Conservation (phyloP, 805 yeast genomes). For the Wickerhamiella occidentalis region DNA sequence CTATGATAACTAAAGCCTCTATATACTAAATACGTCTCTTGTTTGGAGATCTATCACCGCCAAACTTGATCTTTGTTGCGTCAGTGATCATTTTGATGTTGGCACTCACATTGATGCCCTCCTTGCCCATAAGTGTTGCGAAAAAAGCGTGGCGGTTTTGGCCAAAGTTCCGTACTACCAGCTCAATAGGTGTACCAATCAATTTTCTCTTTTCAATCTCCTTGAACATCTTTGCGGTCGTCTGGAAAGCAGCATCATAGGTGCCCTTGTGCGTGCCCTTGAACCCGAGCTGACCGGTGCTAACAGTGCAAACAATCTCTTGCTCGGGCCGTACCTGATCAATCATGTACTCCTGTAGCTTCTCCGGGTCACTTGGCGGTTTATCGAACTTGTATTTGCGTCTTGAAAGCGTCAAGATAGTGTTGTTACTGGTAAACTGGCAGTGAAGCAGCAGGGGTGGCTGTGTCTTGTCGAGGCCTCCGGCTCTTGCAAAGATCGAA, state of each 20-base stretch:
- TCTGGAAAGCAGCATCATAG: slow-evolving; percentile 86
- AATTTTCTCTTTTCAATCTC: slow-evolving; percentile 51
- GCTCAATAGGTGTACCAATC: slow-evolving; percentile 53
- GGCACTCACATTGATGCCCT: slow-evolving; percentile 60
- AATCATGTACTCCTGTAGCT: slow-evolving; percentile 45
- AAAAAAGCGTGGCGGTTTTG: slow-evolving; percentile 81
- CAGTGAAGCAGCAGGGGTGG: slow-evolving; percentile 61
- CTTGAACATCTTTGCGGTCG: slow-evolving; percentile 59
- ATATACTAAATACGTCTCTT: slow-evolving; percentile 37
- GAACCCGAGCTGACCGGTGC: slow-evolving; percentile 83
- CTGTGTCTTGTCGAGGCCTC: not conserved
- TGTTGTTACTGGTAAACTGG: slow-evolving; percentile 68
- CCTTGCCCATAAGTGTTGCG: slow-evolving; percentile 77
- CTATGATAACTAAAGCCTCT: not conserved
- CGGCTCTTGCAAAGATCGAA: not conserved
- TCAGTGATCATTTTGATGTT: slow-evolving; percentile 62
- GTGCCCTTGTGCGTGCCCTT: slow-evolving; percentile 82
- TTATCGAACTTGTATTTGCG: slow-evolving; percentile 36
- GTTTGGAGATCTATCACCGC: slow-evolving; percentile 82
- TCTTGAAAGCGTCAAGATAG: slow-evolving; percentile 55
- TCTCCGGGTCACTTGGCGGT: slow-evolving; percentile 26
- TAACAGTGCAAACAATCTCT: slow-evolving; percentile 50
- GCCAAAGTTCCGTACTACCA: slow-evolving; percentile 71
- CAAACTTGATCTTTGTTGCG: slow-evolving; percentile 71
- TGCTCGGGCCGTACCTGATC: slow-evolving; percentile 73